phyloP scores from a whole-genome alignment of 306 rosid species.

The Lablab purpureus region DNA sequence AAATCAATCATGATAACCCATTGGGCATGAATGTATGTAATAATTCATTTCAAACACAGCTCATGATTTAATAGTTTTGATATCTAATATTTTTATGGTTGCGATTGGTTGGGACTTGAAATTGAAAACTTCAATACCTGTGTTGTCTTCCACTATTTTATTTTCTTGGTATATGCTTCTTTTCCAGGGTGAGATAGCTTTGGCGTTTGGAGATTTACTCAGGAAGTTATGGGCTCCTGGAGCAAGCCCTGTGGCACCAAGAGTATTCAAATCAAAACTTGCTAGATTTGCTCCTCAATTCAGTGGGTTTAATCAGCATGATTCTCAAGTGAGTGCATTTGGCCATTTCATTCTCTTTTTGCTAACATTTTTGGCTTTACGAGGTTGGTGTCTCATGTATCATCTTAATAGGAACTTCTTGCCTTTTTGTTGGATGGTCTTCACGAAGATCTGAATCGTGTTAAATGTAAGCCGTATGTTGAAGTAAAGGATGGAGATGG shows the following conservation, averaged over 20 bases:
- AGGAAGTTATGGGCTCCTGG: slow-evolving; percentile 99
- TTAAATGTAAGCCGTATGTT: slow-evolving; percentile 90
- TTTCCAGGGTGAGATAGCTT: slow-evolving; percentile 96
- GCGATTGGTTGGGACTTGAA: slow-evolving; percentile 1
- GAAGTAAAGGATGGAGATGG: slow-evolving; percentile 94
- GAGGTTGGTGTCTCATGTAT: slow-evolving; percentile 25
- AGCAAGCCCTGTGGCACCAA: slow-evolving; percentile 85
- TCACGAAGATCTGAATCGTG: slow-evolving; percentile 99
- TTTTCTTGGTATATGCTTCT: slow-evolving; percentile 40
- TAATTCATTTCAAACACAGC: slow-evolving; percentile 21
- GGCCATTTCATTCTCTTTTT: slow-evolving; percentile 46
- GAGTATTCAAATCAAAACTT: slow-evolving; percentile 88
- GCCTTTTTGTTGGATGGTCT: slow-evolving; percentile 98
- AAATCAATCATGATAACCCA: slow-evolving; percentile 88
- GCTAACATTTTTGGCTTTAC: slow-evolving; percentile 37
- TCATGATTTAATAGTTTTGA: slow-evolving; percentile 31
- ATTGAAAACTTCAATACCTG: slow-evolving; percentile 21
- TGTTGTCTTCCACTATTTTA: slow-evolving; percentile 33
- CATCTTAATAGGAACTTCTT: slow-evolving; percentile 80
- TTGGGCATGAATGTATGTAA: slow-evolving; percentile 95
- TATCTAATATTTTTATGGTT: slow-evolving; percentile 21
- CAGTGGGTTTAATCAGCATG: slow-evolving; percentile 99
- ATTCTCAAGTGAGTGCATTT: slow-evolving; percentile 87
- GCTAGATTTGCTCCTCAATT: slow-evolving; percentile 98
- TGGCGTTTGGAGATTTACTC: slow-evolving; percentile 91